These are phyloP conservation scores for Skeletonema tropicum DNA, from an alignment of 108 stramenopile genomes.

Conservation along the genomic window DNA sequence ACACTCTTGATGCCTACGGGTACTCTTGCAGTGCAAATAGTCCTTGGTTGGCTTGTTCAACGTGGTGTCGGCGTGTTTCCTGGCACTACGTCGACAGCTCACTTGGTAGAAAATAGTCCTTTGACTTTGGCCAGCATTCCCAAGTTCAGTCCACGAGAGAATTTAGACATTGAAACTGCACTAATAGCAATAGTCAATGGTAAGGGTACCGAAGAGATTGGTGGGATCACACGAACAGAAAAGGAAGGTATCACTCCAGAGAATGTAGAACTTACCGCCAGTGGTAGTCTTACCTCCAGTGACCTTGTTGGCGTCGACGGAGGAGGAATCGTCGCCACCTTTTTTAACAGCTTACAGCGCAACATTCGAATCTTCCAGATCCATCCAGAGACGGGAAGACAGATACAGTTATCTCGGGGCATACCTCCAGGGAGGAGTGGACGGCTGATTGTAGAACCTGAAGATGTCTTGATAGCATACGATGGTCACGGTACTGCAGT, in stretches of 20 bases:
- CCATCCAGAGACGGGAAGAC: constrained; percentile 36
- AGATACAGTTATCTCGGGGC: constrained; percentile 36
- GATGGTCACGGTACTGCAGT: constrained; percentile 45
- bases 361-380: constrained; percentile 38
- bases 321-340: constrained; percentile 42
- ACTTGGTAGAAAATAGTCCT: constrained; percentile 39
- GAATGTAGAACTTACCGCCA: constrained; percentile 1
- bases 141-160: constrained; percentile 25
- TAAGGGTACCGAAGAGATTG: constrained; percentile 45
- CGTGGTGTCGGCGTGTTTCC: constrained; percentile 55
- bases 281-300: not conserved
- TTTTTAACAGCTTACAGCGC: constrained; percentile 30
- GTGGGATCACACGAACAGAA: not conserved
- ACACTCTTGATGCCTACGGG: constrained; percentile 1
- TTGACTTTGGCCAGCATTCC: constrained; percentile 25
- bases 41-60: constrained; percentile 36
- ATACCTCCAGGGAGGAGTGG: constrained; percentile 45
- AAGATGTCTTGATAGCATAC: constrained; percentile 42
- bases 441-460: constrained; percentile 25
- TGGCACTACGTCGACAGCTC: constrained; percentile 36
- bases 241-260: not conserved
- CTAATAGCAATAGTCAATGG: constrained; percentile 48
- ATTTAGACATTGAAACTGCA: constrained; percentile 44
- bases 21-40: constrained; percentile 38
- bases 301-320: not conserved